These are phyloP conservation scores for Apiospora arundinis DNA, from an alignment of 2,329 filamentous ascomycete genomes.

Conservation along the genomic window DNA sequence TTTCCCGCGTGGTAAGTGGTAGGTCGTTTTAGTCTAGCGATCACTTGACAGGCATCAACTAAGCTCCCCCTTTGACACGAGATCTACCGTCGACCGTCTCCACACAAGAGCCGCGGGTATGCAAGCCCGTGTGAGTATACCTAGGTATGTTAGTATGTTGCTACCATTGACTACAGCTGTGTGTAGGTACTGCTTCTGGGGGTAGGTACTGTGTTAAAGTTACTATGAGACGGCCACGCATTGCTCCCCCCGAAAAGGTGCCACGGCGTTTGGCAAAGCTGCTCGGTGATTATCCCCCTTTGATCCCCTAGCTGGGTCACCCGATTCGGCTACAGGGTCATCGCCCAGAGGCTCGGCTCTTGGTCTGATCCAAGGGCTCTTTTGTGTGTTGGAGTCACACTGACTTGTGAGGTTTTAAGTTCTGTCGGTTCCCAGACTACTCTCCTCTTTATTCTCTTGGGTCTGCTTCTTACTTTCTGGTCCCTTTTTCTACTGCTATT, in stretches of 20 bases:
- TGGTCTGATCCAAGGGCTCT: not conserved
- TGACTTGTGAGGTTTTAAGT: constrained; percentile 1
- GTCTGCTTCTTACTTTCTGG: not conserved
- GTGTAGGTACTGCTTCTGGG: not conserved
- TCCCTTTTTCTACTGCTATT: not conserved
- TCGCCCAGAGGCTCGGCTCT: constrained; percentile 18
- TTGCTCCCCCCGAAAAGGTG: not conserved
- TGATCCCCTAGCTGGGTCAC: constrained; percentile 1
- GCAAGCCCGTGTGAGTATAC: not conserved
- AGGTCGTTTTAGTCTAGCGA: not conserved
- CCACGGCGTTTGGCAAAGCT: constrained; percentile 7
- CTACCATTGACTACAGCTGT: not conserved
- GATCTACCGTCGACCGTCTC: constrained; percentile 1
- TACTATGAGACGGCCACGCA: not conserved
- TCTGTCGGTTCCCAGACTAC: not conserved
- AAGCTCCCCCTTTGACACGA: constrained; percentile 6
- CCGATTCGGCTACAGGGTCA: constrained; percentile 17
- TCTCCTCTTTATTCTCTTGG: constrained; percentile 9
- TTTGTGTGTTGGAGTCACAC: not conserved
- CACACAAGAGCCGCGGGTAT: constrained; percentile 16
- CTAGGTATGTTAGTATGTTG: not conserved
- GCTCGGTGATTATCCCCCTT: not conserved
- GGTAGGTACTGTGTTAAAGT: not conserved
- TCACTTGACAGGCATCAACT: not conserved
- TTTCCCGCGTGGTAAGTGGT: not conserved